Evolutionary conservation across 148 eudicot species (phyloP).

Genomic region (Linanthus parryae): DNA sequence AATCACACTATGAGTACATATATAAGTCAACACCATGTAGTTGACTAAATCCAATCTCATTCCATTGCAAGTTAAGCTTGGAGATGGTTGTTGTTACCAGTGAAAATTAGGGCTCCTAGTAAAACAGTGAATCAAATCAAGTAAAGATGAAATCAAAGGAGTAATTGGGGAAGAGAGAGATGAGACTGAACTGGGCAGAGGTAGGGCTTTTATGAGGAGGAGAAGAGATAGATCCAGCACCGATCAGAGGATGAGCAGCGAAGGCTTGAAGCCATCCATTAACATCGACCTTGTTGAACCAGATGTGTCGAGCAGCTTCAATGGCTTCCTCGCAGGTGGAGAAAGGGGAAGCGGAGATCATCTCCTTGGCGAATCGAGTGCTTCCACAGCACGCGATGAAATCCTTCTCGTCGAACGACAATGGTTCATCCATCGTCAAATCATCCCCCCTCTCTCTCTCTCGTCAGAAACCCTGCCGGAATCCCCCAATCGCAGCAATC

Average conservation of each 20-base stretch:
- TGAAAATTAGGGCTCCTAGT: no score
- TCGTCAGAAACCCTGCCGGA: no score
- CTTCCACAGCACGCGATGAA: constrained; percentile 78
- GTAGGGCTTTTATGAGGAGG: constrained; percentile 38
- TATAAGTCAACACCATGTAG: no score
- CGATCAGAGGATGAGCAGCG: constrained; percentile 81
- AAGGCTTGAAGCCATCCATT: constrained; percentile 94
- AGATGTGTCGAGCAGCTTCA: constrained; percentile 55
- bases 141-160: not conserved
- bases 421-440: no score
- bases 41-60: no score
- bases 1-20: no score
- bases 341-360: constrained; percentile 58
- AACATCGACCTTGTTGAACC: constrained; percentile 94
- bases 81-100: no score
- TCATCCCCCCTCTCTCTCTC: no score
- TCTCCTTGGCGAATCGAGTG: constrained; percentile 54
- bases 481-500: no score
- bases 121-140: no score
- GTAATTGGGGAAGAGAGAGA: constrained; percentile 3
- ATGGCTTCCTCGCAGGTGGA: constrained; percentile 35
- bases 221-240: constrained; percentile 17
- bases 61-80: no score
- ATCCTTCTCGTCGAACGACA: constrained; percentile 47
- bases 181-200: constrained; percentile 59